Evolutionary conservation across 2,329 filamentous ascomycete species (phyloP).

Genomic region (Botryotinia convoluta): DNA sequence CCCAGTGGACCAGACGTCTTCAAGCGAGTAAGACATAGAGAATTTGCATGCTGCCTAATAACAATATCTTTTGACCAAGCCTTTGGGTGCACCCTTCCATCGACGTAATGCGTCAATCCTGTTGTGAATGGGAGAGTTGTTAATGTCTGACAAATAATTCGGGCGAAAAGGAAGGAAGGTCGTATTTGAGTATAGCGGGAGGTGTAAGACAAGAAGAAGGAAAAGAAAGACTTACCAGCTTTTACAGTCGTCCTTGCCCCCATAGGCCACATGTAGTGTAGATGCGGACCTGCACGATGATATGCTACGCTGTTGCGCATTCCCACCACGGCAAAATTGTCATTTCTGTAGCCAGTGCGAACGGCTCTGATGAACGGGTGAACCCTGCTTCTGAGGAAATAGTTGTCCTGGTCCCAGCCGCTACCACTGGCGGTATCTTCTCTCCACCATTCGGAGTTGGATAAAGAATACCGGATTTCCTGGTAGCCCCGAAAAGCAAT

Average conservation of each 20-base stretch:
- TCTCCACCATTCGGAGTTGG: neutral
- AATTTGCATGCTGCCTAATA: neutral
- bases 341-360: neutral
- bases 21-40: neutral
- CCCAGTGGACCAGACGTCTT: neutral
- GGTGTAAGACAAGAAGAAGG: neutral
- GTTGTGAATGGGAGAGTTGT: neutral
- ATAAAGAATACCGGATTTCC: neutral
- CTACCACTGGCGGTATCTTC: neutral
- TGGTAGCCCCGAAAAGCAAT: neutral
- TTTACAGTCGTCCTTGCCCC: neutral
- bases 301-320: neutral
- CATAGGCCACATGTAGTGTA: constrained; percentile 8
- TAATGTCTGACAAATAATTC: neutral
- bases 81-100: neutral
- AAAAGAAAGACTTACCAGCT: neutral
- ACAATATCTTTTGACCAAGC: neutral
- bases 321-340: neutral
- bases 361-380: neutral
- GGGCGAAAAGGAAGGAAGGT: neutral
- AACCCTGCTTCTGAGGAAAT: constrained; percentile 5
- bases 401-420: constrained; percentile 12
- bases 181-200: neutral
- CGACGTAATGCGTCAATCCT: neutral
- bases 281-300: neutral